Evolutionary conservation across 805 yeast species (phyloP), one percentile per base, ranked within the genome.

Genomic region (Candida mattraensis): DNA sequence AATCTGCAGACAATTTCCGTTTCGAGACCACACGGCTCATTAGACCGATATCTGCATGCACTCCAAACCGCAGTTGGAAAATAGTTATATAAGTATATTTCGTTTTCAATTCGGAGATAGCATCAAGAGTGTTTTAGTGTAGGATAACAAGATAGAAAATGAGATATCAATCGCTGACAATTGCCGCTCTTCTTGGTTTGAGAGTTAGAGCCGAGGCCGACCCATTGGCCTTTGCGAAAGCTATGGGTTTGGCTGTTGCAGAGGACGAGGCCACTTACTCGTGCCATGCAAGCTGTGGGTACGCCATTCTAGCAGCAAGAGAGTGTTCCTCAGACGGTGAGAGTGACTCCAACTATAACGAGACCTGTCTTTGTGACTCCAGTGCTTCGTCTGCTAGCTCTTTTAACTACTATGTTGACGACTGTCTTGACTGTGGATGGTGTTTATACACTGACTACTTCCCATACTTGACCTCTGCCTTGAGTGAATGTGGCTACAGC

Each of bases 401-500:
- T 10, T 64, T 64, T 48, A 24, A 45, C 26, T 15, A 24, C 7
- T 45, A 55, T 29, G 54, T 54, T 30, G 47, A 47, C 13, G 45
- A 45, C 5, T 63, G 68, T 51, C 50, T 62, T 38, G 61, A 53
- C 20, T 63, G 68, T 51, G 68, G 67, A 28, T 62, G 66, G 67
- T 62, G 66, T 37, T 42, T 63, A 34, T 63, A 61, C 61, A 40
- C 50, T 20, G 58, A 61, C 47, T 62, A 62, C 45, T 56, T 54
- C 18, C 33, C 45, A 2, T 60, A 45, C 47, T 51, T 63, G 28
- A 35, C 51, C 4, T 42, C 50, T 13, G 57, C 65, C 7, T 38
- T 60, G 30, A 51, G 42, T 14, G 54, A 42, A 19, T 61, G 66
- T 48, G 30, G 47, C 14, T 44, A 50, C 28, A 44, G 55, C n/a